Base-by-base conservation (phyloP, 768 basidiomycete species). In the Tylopilus subfusipes region DNA sequence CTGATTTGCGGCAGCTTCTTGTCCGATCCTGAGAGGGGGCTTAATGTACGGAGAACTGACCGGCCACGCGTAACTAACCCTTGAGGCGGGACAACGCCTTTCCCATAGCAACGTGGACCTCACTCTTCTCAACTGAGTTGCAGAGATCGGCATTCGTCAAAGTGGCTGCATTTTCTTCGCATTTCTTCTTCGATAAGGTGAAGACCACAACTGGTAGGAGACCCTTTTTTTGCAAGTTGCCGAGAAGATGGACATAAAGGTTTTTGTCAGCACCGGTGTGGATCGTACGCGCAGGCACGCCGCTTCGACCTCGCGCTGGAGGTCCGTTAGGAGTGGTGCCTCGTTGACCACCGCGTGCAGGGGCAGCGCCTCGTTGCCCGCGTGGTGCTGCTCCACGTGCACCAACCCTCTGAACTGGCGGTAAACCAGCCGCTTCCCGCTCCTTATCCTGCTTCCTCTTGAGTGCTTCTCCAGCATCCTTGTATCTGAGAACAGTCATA, bases 401-500 rank as follows among this genome's bases (percentile, higher is more conserved):
- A 47, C 94, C 94, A 10, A 86, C 79, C 50, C 86, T 82, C 62
- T 92, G 90, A 0, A 94, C 84, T 6, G 93, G 93, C 8, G 87
- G 84, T 31, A 98, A 72, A 0, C 97, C 97, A 2, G 93, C 93
- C 0, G 94, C 94, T 73, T 98, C 94, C 47, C 97, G 82, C 69
- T 98, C 96, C 69, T 98, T 98, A 68, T 98, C 97, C 70, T 99
- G 97, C 73, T 98, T 99, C 34, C 95, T 81, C 48, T 85, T 82
- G 19, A 96, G 75, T 3, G 95, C 86, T 60, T 98, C 93, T 16
- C 84, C 83, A 0, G 97, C 97, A 34, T 88, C 86, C 66, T 93
- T 91, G 75, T 94, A 95, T 13, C 95, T 95, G 57, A 40, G 19
- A 50, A 50, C 24, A 39, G 13, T 54, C 46, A 56, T 51, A 43